Conservation (phyloP, 1,139 yeast genomes). For the Geotrichum carabidarum region DNA sequence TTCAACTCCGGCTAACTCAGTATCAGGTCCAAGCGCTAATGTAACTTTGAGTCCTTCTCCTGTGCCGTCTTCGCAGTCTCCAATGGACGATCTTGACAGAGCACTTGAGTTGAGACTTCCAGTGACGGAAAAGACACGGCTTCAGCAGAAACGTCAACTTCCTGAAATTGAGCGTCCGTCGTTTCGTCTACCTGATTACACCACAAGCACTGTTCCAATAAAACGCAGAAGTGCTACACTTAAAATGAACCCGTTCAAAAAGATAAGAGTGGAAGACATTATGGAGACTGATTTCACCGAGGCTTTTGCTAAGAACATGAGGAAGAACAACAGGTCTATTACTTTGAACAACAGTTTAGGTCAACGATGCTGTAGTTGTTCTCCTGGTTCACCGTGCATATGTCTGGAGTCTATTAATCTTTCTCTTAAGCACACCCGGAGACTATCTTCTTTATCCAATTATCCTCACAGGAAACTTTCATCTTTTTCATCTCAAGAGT, state of each 20-base stretch:
- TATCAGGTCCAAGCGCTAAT: too few relatives aligned
- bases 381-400: conserved; percentile 86
- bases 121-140: conserved; percentile 24
- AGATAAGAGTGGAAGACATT: conserved; percentile 1
- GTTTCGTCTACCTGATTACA: conserved; percentile 7
- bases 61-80: conserved; percentile 31
- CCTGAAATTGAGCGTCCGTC: conserved; percentile 25
- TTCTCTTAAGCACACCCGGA: neutral
- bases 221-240: conserved; percentile 9
- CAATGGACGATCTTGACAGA: conserved; percentile 38
- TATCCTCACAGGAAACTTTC: conserved; percentile 3
- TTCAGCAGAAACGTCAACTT: conserved; percentile 2
- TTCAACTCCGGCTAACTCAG: too few relatives aligned
- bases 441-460: neutral
- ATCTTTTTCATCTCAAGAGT: neutral
- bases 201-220: conserved; percentile 12
- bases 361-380: conserved; percentile 86
- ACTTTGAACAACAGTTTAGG: conserved; percentile 36
- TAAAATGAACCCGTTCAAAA: conserved; percentile 8
- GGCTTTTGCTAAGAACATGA: conserved; percentile 21
- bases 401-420: conserved; percentile 53
- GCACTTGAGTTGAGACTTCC: conserved; percentile 40
- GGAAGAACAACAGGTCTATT: conserved; percentile 14
- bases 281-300: conserved; percentile 36
- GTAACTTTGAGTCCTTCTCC: conserved; percentile 37